Base-by-base conservation (phyloP, 176 grass and related monocot genomes). In the Hyparrhenia diplandra region DNA sequence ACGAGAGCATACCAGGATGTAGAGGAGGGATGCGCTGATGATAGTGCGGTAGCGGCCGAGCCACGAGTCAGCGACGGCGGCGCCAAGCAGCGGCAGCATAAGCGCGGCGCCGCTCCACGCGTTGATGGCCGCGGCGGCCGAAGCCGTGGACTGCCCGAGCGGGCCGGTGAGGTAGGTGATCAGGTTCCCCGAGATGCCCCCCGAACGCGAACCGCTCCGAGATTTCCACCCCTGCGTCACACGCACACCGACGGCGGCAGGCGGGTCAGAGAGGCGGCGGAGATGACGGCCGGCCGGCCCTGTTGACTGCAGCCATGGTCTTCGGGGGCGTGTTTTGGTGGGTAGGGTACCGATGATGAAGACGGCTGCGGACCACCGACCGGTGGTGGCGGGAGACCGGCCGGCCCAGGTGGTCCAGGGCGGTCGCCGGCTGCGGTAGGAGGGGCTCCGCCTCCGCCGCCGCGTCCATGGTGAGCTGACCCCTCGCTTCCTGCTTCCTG, bases 151-250 rank as follows among this genome's bases (percentile, higher is more conserved):
- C 79, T 83, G 63, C 21, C 79, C 51, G 11, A 96, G 79, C 28
- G 80, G 83, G 20, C 90, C 4, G 90, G n/a, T 92, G n/a, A 95
- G 75, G 82, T 88, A 95, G 28, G 54, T 85, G 47, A 91, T 94
- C n/a, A 91, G 80, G 86, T 91, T 91, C 6, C 72, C 68, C 27
- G 87, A n/a, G 59, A 94, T 75, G 43, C 89, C 89, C 92, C 21
- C 16, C 72, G 61, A 67, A 89, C 5, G 89, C 84, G 32, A 84
- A 90, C 51, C 85, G 74, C 82, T 91, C 71, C 30, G 90, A 81
- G 47, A 92, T 86, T 83, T 92, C 86, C 80, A 80, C 54, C 37
- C 79, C 90, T 92, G 66, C 36, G 52, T 63, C n/a, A 76, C 17
- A 79, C 10, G 77, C n/a, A 75, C 17, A 79, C 16, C 80, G 29